Evolutionary conservation across 169 alveolate species (phyloP).

Genomic region (Cystoisospora suis): DNA sequence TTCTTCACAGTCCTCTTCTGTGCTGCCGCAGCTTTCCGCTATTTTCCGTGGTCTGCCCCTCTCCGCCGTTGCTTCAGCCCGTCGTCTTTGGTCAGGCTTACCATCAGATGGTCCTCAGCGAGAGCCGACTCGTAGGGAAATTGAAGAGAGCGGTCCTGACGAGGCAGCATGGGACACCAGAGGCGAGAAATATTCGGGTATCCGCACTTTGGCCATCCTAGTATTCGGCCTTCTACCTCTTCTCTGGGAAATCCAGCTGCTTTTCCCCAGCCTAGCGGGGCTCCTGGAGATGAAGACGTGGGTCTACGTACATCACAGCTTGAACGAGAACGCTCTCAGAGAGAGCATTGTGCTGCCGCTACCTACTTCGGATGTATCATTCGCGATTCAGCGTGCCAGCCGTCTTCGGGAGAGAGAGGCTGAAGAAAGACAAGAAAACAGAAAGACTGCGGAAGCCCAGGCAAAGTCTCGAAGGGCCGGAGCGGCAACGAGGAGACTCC

Average conservation of each 20-base stretch:
- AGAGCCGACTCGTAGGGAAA: no score
- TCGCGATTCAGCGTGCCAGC: neutral
- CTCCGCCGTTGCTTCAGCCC: no score
- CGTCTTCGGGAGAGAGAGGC: neutral
- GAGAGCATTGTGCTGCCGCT: neutral
- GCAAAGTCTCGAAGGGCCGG: neutral
- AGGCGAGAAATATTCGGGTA: neutral
- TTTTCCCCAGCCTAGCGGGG: neutral
- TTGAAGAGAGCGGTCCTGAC: no score
- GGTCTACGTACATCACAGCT: neutral
- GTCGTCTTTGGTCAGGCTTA: no score
- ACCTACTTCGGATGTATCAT: neutral
- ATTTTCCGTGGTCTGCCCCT: no score
- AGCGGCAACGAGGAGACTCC: no score
- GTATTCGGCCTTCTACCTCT: slow-evolving; percentile 23
- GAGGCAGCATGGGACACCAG: no score
- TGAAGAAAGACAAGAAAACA: neutral
- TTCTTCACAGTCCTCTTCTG: no score
- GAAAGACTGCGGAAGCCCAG: neutral
- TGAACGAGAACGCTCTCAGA: neutral
- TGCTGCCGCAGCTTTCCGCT: no score
- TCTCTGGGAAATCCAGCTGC: slow-evolving; percentile 19
- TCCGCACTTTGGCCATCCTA: neutral
- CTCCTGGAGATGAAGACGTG: neutral
- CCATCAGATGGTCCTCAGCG: no score